phyloP scores from a whole-genome alignment of 768 basidiomycete genomes.

The Mycena kentingensis region DNA sequence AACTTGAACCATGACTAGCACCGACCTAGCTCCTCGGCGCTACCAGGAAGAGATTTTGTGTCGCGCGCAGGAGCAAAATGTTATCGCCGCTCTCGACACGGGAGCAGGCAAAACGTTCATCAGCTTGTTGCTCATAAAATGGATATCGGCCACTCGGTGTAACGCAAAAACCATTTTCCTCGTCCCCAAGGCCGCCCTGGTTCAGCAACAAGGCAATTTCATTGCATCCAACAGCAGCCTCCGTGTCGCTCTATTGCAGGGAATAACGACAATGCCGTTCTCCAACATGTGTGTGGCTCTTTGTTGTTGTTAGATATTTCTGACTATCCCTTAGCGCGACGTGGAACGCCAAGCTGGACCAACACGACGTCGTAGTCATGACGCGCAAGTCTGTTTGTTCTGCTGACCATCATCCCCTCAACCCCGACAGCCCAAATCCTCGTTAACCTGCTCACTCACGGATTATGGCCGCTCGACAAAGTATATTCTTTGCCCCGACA shows the following conservation, averaged over 20 bases:
- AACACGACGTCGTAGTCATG: conserved; percentile 80
- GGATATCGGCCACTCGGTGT: conserved; percentile 59
- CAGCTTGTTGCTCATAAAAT: conserved; percentile 74
- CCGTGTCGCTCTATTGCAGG: conserved; percentile 68
- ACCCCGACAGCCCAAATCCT: conserved; percentile 71
- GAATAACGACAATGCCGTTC: conserved; percentile 70
- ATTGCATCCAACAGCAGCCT: conserved; percentile 65
- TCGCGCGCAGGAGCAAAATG: conserved; percentile 62
- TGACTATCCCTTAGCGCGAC: conserved; percentile 34
- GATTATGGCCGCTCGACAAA: conserved; percentile 72
- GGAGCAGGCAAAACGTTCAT: conserved; percentile 82
- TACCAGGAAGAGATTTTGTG: conserved; percentile 77
- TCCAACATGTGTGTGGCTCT: conserved; percentile 42
- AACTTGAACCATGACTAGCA: neutral
- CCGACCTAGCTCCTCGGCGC: conserved; percentile 38
- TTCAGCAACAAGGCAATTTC: conserved; percentile 78
- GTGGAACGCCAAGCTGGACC: conserved; percentile 66
- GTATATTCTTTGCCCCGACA: conserved; percentile 30
- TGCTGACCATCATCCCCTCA: neutral
- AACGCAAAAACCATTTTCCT: conserved; percentile 73
- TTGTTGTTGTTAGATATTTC: neutral
- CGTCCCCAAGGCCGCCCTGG: conserved; percentile 83
- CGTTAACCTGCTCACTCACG: conserved; percentile 77
- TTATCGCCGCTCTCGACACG: conserved; percentile 75
- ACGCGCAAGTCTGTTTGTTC: conserved; percentile 55